These are phyloP conservation scores for Emergomyces pasteurianus DNA, from an alignment of 2,329 filamentous ascomycete genomes.

Conservation along the genomic window DNA sequence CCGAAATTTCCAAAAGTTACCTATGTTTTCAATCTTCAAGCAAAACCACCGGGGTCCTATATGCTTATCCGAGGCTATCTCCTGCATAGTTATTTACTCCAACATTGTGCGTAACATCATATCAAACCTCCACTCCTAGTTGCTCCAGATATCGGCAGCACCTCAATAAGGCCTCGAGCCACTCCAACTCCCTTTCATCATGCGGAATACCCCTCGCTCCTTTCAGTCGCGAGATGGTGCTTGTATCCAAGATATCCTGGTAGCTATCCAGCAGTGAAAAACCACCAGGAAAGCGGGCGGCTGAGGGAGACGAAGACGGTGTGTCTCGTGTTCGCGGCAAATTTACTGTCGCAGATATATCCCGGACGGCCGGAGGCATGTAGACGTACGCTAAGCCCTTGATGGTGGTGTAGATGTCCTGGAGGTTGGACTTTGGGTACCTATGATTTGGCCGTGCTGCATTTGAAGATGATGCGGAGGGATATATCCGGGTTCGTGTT, in stretches of 20 bases:
- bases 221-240: neutral
- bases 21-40: neutral
- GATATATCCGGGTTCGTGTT: neutral
- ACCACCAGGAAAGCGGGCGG: too few species aligned
- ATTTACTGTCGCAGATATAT: neutral
- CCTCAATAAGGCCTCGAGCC: constrained; percentile 11
- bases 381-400: neutral
- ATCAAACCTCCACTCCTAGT: neutral
- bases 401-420: neutral
- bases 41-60: neutral
- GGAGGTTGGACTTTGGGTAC: neutral
- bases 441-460: neutral
- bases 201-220: constrained; percentile 3
- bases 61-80: neutral
- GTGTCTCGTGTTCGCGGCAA: neutral
- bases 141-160: constrained; percentile 4
- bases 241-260: neutral
- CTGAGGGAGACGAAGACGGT: neutral
- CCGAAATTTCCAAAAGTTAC: constrained; percentile 27
- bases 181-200: constrained; percentile 11
- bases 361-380: neutral
- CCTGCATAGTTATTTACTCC: neutral
- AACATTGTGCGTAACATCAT: constrained; percentile 25
- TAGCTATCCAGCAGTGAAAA: neutral
- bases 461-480: neutral